A percentile compares a stretch with the other conserved stretches of the same genome.
Conservation (phyloP, 108 stramenopile genomes). For the Ochromonas danica region DNA sequence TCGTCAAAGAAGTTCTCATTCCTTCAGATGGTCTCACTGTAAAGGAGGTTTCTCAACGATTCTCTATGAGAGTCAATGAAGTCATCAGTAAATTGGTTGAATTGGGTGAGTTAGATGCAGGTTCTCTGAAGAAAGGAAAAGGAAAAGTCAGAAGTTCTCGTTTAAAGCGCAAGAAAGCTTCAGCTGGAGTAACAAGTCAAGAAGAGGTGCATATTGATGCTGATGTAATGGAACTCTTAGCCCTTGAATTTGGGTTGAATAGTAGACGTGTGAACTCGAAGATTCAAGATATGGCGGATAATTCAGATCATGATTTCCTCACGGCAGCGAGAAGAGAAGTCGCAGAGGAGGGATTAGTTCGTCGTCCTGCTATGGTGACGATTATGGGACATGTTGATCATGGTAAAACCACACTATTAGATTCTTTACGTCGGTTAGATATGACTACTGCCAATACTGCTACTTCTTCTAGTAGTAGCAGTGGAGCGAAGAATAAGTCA, state of each 20-base stretch:
- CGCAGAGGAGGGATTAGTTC: constrained; percentile 50
- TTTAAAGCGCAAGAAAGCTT: too few species aligned
- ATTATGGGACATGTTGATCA: constrained; percentile 99
- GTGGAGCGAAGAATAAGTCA: neutral
- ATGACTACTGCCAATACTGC: too few species aligned
- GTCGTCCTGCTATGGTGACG: constrained; percentile 82
- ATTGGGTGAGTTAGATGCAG: neutral
- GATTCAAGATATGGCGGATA: neutral
- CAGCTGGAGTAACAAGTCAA: neutral
- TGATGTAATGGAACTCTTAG: neutral
- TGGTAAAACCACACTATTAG: constrained; percentile 95
- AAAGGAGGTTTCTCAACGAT: neutral
- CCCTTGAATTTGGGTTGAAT: neutral
- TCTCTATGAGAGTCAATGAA: neutral
- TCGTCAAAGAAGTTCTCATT: neutral
- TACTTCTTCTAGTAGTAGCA: constrained; percentile 8
- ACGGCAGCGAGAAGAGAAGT: neutral
- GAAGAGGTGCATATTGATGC: neutral
- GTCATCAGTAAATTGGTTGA: neutral
- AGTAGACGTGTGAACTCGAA: neutral
- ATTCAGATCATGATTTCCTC: neutral
- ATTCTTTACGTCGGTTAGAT: constrained; percentile 80
- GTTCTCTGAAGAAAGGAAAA: neutral
- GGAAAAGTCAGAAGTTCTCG: too few species aligned
- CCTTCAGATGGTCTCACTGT: neutral